Percentiles rank a stretch among this genome's conserved stretches.
Conservation (phyloP, 441 rosid genomes). For the Arabidopsis hybrid region DNA sequence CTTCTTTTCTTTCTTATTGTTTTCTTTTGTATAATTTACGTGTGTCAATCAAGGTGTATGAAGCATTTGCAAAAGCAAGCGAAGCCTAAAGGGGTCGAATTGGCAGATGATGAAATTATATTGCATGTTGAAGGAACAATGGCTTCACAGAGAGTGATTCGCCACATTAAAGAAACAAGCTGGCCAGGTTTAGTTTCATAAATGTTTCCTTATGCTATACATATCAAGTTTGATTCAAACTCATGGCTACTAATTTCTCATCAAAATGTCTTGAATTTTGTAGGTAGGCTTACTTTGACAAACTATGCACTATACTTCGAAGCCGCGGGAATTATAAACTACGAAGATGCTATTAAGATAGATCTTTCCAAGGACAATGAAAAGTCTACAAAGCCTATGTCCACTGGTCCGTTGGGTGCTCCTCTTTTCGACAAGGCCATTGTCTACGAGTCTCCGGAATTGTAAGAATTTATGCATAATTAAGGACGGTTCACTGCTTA, state of each 20-base stretch:
- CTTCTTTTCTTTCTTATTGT: neutral
- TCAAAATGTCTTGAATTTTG: constrained; percentile 30
- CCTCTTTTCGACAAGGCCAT: constrained; percentile 96
- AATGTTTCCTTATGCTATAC: neutral
- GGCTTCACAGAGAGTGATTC: constrained; percentile 80
- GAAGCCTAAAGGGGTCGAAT: constrained; percentile 69
- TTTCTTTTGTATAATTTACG: neutral
- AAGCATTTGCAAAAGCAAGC: constrained; percentile 81
- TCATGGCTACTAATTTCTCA: constrained; percentile 18
- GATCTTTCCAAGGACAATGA: constrained; percentile 67
- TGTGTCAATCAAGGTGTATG: constrained; percentile 56
- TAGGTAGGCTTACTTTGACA: constrained; percentile 92
- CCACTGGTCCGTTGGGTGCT: constrained; percentile 98
- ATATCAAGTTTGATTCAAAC: neutral
- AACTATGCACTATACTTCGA: constrained; percentile 95
- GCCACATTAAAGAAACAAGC: constrained; percentile 87
- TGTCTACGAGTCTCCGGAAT: constrained; percentile 68
- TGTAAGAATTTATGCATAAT: constrained; percentile 57
- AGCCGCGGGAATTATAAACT: constrained; percentile 73
- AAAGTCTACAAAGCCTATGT: constrained; percentile 65
- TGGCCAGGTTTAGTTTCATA: constrained; percentile 76
- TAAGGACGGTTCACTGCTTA: neutral
- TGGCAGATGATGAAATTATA: constrained; percentile 86
- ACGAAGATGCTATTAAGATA: constrained; percentile 84
- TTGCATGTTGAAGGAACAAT: constrained; percentile 95